A percentile compares a stretch with the other conserved stretches of the same genome.
These are phyloP conservation scores for Fragilariopsis cylindrus DNA, from an alignment of 108 stramenopile species.

Conservation along the genomic window DNA sequence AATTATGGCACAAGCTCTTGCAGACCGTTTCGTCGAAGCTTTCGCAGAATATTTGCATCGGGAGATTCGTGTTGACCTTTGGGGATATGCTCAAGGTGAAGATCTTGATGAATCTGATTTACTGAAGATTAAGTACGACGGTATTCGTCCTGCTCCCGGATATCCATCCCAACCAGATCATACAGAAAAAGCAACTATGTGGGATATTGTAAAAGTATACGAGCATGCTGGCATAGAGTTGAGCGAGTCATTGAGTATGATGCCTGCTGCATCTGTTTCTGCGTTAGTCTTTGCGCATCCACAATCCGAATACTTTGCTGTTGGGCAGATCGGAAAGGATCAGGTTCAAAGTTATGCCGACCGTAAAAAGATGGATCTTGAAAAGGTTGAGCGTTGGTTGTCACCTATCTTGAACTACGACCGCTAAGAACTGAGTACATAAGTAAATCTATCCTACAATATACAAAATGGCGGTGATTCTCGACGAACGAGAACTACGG, in stretches of 20 bases:
- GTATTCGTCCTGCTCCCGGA: constrained; percentile 99
- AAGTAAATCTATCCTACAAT: no score
- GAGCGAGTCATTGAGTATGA: constrained; percentile 96
- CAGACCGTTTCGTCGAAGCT: constrained; percentile 99
- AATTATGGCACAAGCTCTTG: constrained; percentile 99
- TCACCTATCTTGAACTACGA: constrained; percentile 98
- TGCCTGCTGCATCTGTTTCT: constrained; percentile 97
- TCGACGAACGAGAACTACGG: no score
- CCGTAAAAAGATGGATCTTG: constrained; percentile 90
- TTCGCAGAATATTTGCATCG: constrained; percentile 99
- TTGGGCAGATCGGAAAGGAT: constrained; percentile 98
- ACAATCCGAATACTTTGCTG: constrained; percentile 96
- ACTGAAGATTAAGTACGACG: constrained; percentile 98
- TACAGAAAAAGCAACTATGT: constrained; percentile 99
- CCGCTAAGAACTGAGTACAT: constrained; percentile 51
- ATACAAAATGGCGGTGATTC: no score
- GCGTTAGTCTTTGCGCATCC: constrained; percentile 98
- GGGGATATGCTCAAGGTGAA: constrained; percentile 97
- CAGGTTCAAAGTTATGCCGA: constrained; percentile 96
- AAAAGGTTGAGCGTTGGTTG: constrained; percentile 92
- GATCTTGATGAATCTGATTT: constrained; percentile 88
- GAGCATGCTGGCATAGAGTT: constrained; percentile 93
- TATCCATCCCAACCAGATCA: constrained; percentile 99
- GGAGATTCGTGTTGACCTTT: constrained; percentile 92
- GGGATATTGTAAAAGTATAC: constrained; percentile 91